phyloP scores from a whole-genome alignment of 2,329 filamentous ascomycete species.

The Madurella mycetomatis region DNA sequence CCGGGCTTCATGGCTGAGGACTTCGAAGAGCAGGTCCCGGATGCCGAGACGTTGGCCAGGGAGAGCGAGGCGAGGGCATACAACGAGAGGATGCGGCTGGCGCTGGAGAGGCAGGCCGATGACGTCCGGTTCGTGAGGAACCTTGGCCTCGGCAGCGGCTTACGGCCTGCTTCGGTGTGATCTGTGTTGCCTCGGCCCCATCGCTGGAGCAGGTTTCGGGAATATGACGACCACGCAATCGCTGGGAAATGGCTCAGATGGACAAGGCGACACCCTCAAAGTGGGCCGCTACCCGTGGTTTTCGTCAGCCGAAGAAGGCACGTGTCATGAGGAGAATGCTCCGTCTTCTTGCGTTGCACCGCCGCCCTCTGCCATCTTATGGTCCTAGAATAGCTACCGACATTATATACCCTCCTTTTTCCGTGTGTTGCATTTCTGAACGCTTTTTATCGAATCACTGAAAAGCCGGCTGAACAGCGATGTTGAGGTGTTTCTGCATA shows the following conservation, averaged over 20 bases:
- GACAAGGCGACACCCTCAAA: background rate
- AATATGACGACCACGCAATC: background rate
- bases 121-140: conserved; percentile 71
- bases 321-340: background rate
- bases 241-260: background rate
- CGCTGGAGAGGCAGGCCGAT: conserved; percentile 71
- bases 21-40: conserved; percentile 43
- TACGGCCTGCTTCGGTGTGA: conserved; percentile 1
- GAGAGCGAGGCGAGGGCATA: conserved; percentile 53
- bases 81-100: conserved; percentile 66
- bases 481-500: no score
- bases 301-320: background rate
- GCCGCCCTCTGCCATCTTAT: background rate
- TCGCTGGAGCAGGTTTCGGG: background rate
- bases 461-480: no score
- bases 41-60: conserved; percentile 43
- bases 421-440: background rate
- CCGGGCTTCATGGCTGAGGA: conserved; percentile 46
- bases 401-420: background rate
- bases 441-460: background rate
- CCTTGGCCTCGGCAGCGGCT: conserved; percentile 46
- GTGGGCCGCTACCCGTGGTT: background rate
- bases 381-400: background rate
- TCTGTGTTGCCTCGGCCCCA: background rate
- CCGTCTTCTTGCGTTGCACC: background rate